phyloP scores from a whole-genome alignment of 1,284 basidiomycete genomes.

The Trichosporon faecale region DNA sequence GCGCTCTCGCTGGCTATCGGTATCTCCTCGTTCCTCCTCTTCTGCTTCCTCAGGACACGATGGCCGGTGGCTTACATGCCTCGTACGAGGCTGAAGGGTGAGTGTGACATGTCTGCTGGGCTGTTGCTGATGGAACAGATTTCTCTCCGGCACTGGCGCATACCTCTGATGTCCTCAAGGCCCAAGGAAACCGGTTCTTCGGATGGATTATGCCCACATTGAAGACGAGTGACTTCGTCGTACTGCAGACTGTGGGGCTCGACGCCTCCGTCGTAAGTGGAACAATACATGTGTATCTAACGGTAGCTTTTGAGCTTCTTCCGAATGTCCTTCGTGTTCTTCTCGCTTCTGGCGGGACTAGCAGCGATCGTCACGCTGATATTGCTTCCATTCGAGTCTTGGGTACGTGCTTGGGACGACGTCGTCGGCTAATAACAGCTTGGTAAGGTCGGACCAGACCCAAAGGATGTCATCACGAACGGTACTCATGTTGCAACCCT shows the following conservation, averaged over 20 bases:
- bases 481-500: constrained; percentile 13
- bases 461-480: constrained; percentile 9
- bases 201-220: constrained; percentile 95
- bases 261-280: constrained; percentile 82
- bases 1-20: constrained; percentile 75
- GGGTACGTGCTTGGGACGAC: constrained; percentile 50
- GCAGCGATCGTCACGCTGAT: constrained; percentile 55
- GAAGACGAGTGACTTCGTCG: constrained; percentile 81
- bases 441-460: constrained; percentile 11
- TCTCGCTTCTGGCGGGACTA: constrained; percentile 67
- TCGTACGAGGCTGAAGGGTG: constrained; percentile 88
- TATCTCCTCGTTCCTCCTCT: constrained; percentile 72
- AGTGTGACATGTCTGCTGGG: constrained; percentile 22
- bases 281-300: constrained; percentile 16
- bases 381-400: constrained; percentile 78
- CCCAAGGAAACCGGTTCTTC: constrained; percentile 59
- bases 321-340: constrained; percentile 84
- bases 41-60: constrained; percentile 78
- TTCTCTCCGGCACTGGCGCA: constrained; percentile 44
- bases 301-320: constrained; percentile 83
- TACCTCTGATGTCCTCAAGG: constrained; percentile 32
- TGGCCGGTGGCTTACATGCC: constrained; percentile 90
- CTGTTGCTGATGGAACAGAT: constrained; percentile 27
- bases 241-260: constrained; percentile 93
- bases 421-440: constrained; percentile 56